Evolutionary conservation across 1,284 basidiomycete genomes (phyloP).

Genomic region (Cryptococcus jaspeensis): DNA sequence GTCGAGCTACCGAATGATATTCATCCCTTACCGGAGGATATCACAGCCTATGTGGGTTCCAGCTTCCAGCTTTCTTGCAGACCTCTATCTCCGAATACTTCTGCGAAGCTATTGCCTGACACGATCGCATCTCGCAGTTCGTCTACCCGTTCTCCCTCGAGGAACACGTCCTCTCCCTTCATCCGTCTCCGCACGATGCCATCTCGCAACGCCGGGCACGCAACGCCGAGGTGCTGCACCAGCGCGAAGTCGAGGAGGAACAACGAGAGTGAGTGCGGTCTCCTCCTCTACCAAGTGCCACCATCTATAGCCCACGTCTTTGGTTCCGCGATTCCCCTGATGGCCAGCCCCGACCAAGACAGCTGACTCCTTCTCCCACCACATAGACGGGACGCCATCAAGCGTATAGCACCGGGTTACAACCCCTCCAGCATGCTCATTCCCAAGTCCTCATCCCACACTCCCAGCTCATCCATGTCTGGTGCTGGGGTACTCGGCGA

Average conservation of each 20-base stretch:
- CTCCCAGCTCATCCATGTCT: slow-evolving; percentile 8
- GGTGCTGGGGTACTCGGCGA: slow-evolving; percentile 19
- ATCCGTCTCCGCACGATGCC: slow-evolving; percentile 66
- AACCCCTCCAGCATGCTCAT: slow-evolving; percentile 45
- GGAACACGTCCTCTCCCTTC: slow-evolving; percentile 71
- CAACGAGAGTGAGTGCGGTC: slow-evolving; percentile 61
- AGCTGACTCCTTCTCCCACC: background rate
- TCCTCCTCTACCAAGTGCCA: too few species aligned
- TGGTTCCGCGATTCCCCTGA: slow-evolving; percentile 17
- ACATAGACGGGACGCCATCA: slow-evolving; percentile 37
- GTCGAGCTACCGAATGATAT: slow-evolving; percentile 79
- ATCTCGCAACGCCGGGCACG: slow-evolving; percentile 64
- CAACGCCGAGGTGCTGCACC: slow-evolving; percentile 66
- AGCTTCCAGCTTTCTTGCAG: background rate
- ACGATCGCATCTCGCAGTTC: slow-evolving; percentile 59
- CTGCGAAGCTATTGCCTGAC: background rate
- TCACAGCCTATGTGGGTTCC: slow-evolving; percentile 74
- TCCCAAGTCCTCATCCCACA: slow-evolving; percentile 25
- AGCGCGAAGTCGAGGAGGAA: slow-evolving; percentile 74
- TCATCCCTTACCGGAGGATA: slow-evolving; percentile 83
- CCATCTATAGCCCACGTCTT: background rate
- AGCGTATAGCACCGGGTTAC: slow-evolving; percentile 48
- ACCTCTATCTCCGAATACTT: background rate
- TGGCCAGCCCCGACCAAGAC: slow-evolving; percentile 58
- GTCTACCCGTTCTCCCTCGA: slow-evolving; percentile 92